phyloP scores from a whole-genome alignment of 805 yeast species.

The Candida mattraensis region DNA sequence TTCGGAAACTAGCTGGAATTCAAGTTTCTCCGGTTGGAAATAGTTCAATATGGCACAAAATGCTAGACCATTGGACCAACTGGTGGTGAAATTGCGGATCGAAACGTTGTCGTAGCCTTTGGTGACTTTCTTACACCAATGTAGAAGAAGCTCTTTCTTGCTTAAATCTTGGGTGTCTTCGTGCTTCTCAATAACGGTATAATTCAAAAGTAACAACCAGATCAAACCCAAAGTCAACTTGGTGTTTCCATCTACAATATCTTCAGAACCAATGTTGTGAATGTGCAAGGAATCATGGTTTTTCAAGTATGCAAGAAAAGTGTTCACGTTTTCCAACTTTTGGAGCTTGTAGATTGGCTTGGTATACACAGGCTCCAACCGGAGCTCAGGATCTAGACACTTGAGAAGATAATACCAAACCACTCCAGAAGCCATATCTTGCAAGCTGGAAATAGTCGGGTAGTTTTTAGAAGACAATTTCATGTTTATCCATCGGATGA shows the following conservation, averaged over 20 bases:
- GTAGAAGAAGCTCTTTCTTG: constrained; percentile 41
- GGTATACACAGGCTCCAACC: constrained; percentile 29
- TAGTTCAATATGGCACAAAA: constrained; percentile 45
- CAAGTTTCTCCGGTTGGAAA: constrained; percentile 41
- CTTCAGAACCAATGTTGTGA: constrained; percentile 48
- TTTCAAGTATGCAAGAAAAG: constrained; percentile 41
- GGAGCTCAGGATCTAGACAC: constrained; percentile 25
- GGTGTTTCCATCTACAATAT: constrained; percentile 47
- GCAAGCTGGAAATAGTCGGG: constrained; percentile 27
- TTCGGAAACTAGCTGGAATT: constrained; percentile 32
- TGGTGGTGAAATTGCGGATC: constrained; percentile 49
- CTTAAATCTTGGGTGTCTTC: constrained; percentile 14
- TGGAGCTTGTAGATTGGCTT: constrained; percentile 45
- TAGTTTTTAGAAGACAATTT: constrained; percentile 29
- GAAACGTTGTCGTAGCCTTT: constrained; percentile 36
- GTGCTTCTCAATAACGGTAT: constrained; percentile 28
- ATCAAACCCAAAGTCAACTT: constrained; percentile 48
- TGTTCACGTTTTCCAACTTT: constrained; percentile 46
- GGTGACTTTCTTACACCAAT: constrained; percentile 55
- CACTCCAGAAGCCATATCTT: constrained; percentile 43
- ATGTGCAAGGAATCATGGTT: constrained; percentile 39
- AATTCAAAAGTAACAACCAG: constrained; percentile 48
- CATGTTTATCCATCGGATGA: constrained; percentile 49
- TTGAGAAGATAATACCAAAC: constrained; percentile 39
- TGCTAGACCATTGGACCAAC: constrained; percentile 56